Conservation (phyloP, 208 protist genomes). For the Leishmania guyanensis region DNA sequence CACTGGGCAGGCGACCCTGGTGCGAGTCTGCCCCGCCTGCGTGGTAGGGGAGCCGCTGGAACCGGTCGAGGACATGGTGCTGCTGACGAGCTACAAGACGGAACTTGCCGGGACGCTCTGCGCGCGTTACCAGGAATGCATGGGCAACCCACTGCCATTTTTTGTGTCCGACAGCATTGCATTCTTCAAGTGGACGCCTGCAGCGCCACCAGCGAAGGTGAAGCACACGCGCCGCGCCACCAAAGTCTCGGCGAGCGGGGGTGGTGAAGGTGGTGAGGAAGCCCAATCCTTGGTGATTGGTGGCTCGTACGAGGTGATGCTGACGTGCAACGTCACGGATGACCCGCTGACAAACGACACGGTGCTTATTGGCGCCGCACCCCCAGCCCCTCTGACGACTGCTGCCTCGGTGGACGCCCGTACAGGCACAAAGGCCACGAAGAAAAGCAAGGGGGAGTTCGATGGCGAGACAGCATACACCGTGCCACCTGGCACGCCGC, state of each 20-base stretch:
- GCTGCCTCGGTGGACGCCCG: neutral
- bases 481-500: slow-evolving; percentile 14
- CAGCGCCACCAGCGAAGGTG: slow-evolving; percentile 8
- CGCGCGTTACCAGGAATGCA: slow-evolving; percentile 57
- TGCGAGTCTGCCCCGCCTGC: slow-evolving; percentile 60
- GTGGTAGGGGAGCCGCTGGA: slow-evolving; percentile 60
- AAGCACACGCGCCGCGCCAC: neutral
- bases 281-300: slow-evolving; percentile 17
- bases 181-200: slow-evolving; percentile 29
- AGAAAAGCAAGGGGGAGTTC: neutral
- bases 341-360: slow-evolving; percentile 23
- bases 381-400: neutral
- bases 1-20: slow-evolving; percentile 13
- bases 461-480: neutral
- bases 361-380: slow-evolving; percentile 20
- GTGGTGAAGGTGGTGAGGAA: slow-evolving; percentile 2
- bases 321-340: slow-evolving; percentile 13
- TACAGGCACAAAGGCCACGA: neutral
- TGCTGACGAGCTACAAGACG: slow-evolving; percentile 63
- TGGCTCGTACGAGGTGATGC: slow-evolving; percentile 29
- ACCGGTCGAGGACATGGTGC: slow-evolving; percentile 69
- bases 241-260: neutral
- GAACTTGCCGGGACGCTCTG: slow-evolving; percentile 67
- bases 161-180: slow-evolving; percentile 25
- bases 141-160: slow-evolving; percentile 64